Conservation (phyloP, 345 rosid genomes). For the Raphanus sativus region DNA sequence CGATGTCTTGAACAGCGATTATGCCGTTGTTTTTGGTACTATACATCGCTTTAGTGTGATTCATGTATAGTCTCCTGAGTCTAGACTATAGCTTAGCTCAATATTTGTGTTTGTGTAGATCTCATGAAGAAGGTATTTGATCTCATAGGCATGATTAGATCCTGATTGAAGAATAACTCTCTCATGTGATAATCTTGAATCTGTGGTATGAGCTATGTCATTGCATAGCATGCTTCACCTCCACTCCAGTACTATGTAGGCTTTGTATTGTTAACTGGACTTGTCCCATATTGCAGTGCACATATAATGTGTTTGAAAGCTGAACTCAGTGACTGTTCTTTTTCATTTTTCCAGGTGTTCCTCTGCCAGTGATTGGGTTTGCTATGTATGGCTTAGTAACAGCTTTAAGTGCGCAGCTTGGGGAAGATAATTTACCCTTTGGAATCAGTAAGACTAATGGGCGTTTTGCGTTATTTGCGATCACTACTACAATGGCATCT, state of each 20-base stretch:
- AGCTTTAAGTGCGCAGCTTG: conserved; percentile 52
- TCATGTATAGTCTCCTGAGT: neutral
- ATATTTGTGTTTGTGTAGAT: neutral
- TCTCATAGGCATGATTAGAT: neutral
- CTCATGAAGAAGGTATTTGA: neutral
- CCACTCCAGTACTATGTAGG: neutral
- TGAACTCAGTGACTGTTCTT: conserved; percentile 33
- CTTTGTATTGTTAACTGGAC: conserved; percentile 12
- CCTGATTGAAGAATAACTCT: neutral
- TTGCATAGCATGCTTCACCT: neutral
- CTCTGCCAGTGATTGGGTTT: conserved; percentile 82
- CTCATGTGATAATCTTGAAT: neutral
- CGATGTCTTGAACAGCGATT: conserved; percentile 78
- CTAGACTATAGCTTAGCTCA: neutral
- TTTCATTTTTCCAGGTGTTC: conserved; percentile 58
- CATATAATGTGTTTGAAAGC: conserved; percentile 28
- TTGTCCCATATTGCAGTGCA: conserved; percentile 8
- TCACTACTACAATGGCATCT: conserved; percentile 78
- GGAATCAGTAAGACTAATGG: conserved; percentile 53
- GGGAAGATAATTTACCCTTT: conserved; percentile 49
- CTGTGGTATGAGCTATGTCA: neutral
- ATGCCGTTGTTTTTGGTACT: conserved; percentile 79
- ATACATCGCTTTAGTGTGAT: neutral
- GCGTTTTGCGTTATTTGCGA: conserved; percentile 63
- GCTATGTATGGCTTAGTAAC: conserved; percentile 74